A percentile compares a stretch with the other conserved stretches of the same genome.
These are phyloP conservation scores for Aspergillus sclerotialis DNA, from an alignment of 2,329 filamentous ascomycete species.

Conservation along the genomic window DNA sequence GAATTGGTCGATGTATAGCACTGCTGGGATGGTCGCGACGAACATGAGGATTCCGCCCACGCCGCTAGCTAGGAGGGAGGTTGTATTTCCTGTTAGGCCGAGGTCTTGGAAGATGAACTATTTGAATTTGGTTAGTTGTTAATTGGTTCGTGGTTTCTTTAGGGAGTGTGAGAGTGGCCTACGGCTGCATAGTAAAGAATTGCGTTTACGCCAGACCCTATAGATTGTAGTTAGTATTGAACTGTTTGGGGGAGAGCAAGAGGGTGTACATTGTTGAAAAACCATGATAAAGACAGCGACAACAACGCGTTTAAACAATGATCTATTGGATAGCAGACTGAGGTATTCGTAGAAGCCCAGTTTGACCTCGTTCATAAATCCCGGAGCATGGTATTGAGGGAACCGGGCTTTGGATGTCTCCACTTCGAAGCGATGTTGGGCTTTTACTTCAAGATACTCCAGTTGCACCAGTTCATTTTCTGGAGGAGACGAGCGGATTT, in stretches of 20 bases:
- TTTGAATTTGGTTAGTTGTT: no score
- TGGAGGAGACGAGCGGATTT: conserved; percentile 26
- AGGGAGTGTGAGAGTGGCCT: no score
- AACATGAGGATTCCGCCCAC: conserved; percentile 28
- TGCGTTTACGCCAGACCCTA: conserved; percentile 1
- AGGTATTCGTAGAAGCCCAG: conserved; percentile 41
- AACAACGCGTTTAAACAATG: conserved; percentile 44
- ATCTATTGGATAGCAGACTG: conserved; percentile 45
- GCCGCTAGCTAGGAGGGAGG: conserved; percentile 26
- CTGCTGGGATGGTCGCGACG: conserved; percentile 23
- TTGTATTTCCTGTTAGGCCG: conserved; percentile 25
- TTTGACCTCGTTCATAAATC: conserved; percentile 19
- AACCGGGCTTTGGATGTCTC: conserved; percentile 39
- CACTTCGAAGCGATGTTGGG: conserved; percentile 39
- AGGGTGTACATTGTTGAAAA: conserved; percentile 39
- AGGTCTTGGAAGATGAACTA: conserved; percentile 31
- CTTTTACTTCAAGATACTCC: conserved; percentile 44
- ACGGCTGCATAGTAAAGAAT: conserved; percentile 39
- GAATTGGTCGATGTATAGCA: conserved; percentile 23
- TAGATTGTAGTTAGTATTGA: no score
- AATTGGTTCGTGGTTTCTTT: no score
- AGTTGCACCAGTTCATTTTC: conserved; percentile 31
- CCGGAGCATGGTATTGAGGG: conserved; percentile 17
- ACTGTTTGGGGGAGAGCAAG: no score
- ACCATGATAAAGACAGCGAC: conserved; percentile 43